Evolutionary conservation across 495 filamentous ascomycete species (phyloP).

Genomic region (Platismatia glauca): DNA sequence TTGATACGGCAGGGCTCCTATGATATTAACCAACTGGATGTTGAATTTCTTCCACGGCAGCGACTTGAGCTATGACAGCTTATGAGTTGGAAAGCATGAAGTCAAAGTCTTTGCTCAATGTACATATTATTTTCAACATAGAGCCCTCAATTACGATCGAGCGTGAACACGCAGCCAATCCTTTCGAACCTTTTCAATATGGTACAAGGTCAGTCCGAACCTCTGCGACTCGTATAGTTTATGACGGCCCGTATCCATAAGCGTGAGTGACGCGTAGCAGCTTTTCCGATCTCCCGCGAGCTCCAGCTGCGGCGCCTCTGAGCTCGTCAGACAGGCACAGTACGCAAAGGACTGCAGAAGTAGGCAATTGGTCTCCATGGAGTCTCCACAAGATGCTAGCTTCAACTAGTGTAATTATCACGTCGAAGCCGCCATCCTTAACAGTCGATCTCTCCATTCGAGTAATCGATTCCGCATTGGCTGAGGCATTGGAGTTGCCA

Average conservation of each 20-base stretch:
- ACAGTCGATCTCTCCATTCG: too few species aligned
- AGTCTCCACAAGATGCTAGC: neutral
- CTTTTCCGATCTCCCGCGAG: neutral
- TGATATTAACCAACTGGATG: neutral
- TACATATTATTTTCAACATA: neutral
- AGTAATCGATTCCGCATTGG: too few species aligned
- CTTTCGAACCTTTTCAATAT: neutral
- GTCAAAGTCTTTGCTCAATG: neutral
- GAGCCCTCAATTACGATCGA: neutral
- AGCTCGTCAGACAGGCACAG: neutral
- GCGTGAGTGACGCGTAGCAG: neutral
- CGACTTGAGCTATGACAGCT: neutral
- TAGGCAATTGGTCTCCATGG: neutral
- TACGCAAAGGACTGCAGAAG: neutral
- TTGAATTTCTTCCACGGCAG: neutral
- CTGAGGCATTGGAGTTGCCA: too few species aligned
- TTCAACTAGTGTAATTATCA: too few species aligned
- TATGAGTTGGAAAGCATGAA: neutral
- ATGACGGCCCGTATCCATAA: neutral
- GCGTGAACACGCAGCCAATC: neutral
- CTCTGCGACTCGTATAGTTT: neutral
- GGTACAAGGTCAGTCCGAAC: neutral
- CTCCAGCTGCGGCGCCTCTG: neutral
- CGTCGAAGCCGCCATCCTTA: too few species aligned
- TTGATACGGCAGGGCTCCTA: neutral